phyloP scores from a whole-genome alignment of 176 grass and related monocot genomes.

The Bothriochloa decipiens region DNA sequence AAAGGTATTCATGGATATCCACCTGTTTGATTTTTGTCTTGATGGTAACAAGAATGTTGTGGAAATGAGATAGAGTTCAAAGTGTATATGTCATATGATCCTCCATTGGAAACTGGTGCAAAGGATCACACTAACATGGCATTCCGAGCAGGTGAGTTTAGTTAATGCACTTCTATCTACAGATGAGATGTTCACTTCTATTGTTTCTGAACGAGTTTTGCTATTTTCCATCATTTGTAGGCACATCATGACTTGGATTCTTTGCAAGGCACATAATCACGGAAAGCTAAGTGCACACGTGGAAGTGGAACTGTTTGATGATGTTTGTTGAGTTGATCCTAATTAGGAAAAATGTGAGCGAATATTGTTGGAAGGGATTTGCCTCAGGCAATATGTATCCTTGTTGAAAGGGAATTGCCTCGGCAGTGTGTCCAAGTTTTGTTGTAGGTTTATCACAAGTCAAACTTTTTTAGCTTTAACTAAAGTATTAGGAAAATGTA shows the following conservation, averaged over 20 bases:
- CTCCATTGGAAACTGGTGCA: not conserved
- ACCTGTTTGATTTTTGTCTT: conserved; percentile 20
- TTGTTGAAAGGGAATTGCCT: not conserved
- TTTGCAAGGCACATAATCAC: not conserved
- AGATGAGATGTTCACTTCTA: not conserved
- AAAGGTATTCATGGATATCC: conserved; percentile 24
- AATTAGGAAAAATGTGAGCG: not conserved
- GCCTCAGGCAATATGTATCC: no score
- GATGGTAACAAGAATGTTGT: not conserved
- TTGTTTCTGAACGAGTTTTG: not conserved
- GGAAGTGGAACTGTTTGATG: not conserved
- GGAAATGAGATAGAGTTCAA: not conserved
- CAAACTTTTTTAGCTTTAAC: not conserved
- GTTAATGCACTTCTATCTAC: not conserved
- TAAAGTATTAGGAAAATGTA: not conserved
- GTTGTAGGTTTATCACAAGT: not conserved
- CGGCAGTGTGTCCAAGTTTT: not conserved
- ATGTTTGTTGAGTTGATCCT: not conserved
- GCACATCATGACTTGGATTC: not conserved
- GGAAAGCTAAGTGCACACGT: not conserved
- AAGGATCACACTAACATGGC: not conserved
- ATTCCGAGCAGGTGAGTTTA: not conserved
- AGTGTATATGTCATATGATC: not conserved
- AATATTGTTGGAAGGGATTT: no score
- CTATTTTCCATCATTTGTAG: conserved; percentile 1